A percentile compares a stretch with the other conserved stretches of the same genome.
Evolutionary conservation across 208 protist genomes (phyloP).

Genomic region (Acanthamoeba castellanii): DNA sequence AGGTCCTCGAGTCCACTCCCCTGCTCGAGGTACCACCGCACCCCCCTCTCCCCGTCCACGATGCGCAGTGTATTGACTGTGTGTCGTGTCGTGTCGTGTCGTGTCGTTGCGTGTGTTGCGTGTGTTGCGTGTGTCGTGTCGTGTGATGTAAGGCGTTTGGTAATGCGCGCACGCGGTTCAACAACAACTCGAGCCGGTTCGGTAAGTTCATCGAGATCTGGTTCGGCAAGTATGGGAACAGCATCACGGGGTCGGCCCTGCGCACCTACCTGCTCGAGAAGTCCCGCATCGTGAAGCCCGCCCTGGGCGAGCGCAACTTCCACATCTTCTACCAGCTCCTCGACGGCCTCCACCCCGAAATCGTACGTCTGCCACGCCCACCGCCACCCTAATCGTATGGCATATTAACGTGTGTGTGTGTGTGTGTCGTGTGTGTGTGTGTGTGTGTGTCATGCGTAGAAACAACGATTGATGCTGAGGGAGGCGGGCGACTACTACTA

Average conservation of each 20-base stretch:
- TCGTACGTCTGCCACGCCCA: not conserved
- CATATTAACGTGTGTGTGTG: too few relatives aligned
- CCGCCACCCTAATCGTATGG: not conserved
- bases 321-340: conserved; percentile 96
- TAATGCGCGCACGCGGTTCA: conserved; percentile 87
- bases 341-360: not conserved
- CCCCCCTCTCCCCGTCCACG: not conserved
- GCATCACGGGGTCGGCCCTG: conserved; percentile 51
- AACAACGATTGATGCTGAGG: conserved; percentile 22
- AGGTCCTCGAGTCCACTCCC: conserved; percentile 70
- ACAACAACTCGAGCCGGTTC: conserved; percentile 90
- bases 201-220: conserved; percentile 89
- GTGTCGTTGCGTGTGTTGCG: not conserved
- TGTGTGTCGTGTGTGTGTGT: not conserved
- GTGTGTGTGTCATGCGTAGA: not conserved
- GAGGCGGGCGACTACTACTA: conserved; percentile 87
- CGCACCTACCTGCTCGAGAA: conserved; percentile 79
- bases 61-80: not conserved
- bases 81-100: not conserved
- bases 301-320: conserved; percentile 94
- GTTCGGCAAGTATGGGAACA: conserved; percentile 20
- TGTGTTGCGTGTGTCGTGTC: not conserved
- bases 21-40: conserved; percentile 52
- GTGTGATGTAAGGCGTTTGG: conserved; percentile 80
- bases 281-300: conserved; percentile 77